Evolutionary conservation across 129 eudicot species (phyloP), one percentile per base, ranked within the genome.

Genomic region (Sambucus nigra): DNA sequence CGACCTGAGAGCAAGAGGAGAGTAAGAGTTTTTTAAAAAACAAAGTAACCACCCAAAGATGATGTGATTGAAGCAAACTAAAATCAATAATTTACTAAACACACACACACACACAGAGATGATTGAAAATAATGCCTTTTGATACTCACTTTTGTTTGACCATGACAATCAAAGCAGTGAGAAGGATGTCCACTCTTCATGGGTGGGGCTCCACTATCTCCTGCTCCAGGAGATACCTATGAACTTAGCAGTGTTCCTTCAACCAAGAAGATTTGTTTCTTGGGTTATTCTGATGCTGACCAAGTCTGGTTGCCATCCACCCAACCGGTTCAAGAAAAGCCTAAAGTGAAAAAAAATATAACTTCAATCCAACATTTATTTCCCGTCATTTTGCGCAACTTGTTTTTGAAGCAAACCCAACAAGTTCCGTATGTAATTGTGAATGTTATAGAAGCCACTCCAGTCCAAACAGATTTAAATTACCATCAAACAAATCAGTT

Each of bases 161-260:
- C 25, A 58, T 42, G 39, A 58, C 22, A 42, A 26, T 25, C 39
- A 44, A 16, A 57, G 32, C n/a, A 39, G 17, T 22, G 49, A 25
- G 53, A 18, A 44, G 53, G 53, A 18, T 42, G 12, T 28, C 51
- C 60, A 59, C 71, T 27, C 61, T 53, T 54, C 40, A 54, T 57
- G 72, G n/a, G 65, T 57, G 64, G 63, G 71, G 57, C 60, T 44
- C 53, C 49, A 41, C 15, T 17, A n/a, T 41, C 59, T 53, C 59
- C 6, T 46, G 38, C 26, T 33, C 48, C 28, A 64, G 60, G 53
- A 64, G 24, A 26, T 19, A 12, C 18, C 25, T 25, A 28, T 57
- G 22, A 22, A 54, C 19, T 54, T 32, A 18, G 8, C 38, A 57
- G 44, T 33, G 54, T 52, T 59, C 24, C 53, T 67, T 59, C 59